A percentile compares a stretch with the other conserved stretches of the same genome.
Conservation (phyloP, 306 rosid species). For the Geum urbanum region DNA sequence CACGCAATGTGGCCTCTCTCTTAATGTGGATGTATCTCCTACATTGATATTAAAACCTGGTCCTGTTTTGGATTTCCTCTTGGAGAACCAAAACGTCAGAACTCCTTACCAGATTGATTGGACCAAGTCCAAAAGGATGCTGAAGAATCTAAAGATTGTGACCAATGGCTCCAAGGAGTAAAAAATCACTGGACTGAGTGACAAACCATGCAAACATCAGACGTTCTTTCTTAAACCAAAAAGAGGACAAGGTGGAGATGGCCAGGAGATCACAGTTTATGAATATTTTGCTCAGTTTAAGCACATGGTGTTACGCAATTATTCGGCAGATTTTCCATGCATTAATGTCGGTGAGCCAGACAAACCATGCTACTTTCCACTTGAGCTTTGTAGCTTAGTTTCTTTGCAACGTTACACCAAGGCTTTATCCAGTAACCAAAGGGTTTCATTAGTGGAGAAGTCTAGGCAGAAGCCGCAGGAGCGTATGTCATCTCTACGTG, state of each 20-base stretch:
- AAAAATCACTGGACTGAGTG: conserved; percentile 56
- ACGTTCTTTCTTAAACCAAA: conserved; percentile 19
- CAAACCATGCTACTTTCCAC: conserved; percentile 36
- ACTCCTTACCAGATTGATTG: conserved; percentile 32
- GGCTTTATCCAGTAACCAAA: conserved; percentile 38
- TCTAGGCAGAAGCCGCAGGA: conserved; percentile 41
- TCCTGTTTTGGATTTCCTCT: conserved; percentile 40
- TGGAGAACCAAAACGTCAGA: conserved; percentile 30
- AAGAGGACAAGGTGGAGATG: conserved; percentile 24
- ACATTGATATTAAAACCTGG: conserved; percentile 48
- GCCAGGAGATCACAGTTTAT: conserved; percentile 39
- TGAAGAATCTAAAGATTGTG: conserved; percentile 39
- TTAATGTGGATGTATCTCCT: conserved; percentile 48
- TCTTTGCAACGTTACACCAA: conserved; percentile 49
- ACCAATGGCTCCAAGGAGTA: conserved; percentile 31
- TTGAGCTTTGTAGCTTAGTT: conserved; percentile 43
- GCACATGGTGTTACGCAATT: conserved; percentile 4
- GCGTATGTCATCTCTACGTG: conserved; percentile 23
- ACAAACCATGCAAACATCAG: conserved; percentile 36
- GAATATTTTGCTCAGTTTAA: conserved; percentile 27
- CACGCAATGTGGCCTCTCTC: conserved; percentile 46
- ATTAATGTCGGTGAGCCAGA: conserved; percentile 49
- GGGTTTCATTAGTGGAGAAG: conserved; percentile 37
- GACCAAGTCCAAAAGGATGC: conserved; percentile 42
- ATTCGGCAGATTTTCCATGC: conserved; percentile 46